phyloP scores from a whole-genome alignment of 2,329 filamentous ascomycete species.

The Botrytis fragariae region DNA sequence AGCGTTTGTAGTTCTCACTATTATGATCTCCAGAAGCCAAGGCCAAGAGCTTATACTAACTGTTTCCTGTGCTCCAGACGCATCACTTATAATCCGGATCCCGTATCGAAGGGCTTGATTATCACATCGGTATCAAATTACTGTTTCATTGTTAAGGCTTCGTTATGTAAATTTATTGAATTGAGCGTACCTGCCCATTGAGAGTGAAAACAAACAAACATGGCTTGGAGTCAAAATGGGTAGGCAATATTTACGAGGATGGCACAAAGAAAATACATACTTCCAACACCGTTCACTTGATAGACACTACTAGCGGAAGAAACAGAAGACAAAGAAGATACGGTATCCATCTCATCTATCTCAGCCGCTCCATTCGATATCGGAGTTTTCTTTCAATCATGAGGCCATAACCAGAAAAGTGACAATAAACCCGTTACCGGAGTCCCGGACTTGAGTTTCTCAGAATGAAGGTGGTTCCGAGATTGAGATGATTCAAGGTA shows the following conservation, averaged over 20 bases:
- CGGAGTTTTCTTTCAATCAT: no score
- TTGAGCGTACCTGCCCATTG: background rate
- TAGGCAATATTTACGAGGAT: fast-evolving
- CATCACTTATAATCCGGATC: background rate
- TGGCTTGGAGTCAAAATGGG: background rate
- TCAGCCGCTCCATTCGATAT: no score
- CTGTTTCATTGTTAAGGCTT: fast-evolving
- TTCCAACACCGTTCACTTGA: background rate
- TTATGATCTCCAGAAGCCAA: background rate
- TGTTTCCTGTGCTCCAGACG: background rate
- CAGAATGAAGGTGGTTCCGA: no score
- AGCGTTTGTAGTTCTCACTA: no score
- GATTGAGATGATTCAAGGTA: no score
- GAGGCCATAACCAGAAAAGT: no score
- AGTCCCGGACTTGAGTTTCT: no score
- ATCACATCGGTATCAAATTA: background rate
- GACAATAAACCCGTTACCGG: no score
- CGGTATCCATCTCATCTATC: no score
- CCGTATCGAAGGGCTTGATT: no score
- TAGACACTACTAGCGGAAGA: background rate
- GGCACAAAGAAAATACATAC: background rate
- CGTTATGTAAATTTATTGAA: fast-evolving
- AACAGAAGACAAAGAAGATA: no score
- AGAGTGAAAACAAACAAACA: background rate
- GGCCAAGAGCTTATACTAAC: background rate